Conservation (phyloP, 441 rosid species). For the Gossypium davidsonii region DNA sequence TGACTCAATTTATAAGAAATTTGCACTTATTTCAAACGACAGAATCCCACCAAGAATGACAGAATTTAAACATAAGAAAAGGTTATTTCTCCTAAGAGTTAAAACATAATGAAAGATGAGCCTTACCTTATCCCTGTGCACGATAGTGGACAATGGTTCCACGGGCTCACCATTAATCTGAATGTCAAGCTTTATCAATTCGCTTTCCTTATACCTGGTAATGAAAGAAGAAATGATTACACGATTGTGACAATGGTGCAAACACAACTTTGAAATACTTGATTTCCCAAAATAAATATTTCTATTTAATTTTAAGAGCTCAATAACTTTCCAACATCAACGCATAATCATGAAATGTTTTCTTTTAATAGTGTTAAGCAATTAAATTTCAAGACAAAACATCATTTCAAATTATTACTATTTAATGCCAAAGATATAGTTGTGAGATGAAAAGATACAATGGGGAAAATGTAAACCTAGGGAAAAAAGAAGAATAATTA, state of each 20-base stretch:
- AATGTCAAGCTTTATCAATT: constrained; percentile 81
- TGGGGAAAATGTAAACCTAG: background rate
- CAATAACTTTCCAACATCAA: background rate
- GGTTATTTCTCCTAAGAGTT: background rate
- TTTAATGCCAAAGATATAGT: background rate
- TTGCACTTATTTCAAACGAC: background rate
- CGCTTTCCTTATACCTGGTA: constrained; percentile 75
- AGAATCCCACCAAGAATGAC: background rate
- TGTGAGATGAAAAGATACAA: background rate
- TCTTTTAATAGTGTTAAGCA: background rate
- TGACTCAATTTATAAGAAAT: background rate
- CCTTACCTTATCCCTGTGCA: constrained; percentile 81
- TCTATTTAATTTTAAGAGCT: background rate
- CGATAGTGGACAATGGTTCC: constrained; percentile 87
- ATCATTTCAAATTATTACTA: background rate
- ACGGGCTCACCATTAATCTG: constrained; percentile 78
- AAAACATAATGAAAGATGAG: background rate
- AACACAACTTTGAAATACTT: background rate
- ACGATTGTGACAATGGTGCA: background rate
- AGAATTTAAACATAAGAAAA: background rate
- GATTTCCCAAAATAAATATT: background rate
- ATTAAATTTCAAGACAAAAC: background rate
- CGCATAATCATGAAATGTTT: background rate
- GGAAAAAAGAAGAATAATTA: background rate
- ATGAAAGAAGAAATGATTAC: constrained; percentile 19